phyloP scores from a whole-genome alignment of 768 basidiomycete species.

The Termitomyces sp. region DNA sequence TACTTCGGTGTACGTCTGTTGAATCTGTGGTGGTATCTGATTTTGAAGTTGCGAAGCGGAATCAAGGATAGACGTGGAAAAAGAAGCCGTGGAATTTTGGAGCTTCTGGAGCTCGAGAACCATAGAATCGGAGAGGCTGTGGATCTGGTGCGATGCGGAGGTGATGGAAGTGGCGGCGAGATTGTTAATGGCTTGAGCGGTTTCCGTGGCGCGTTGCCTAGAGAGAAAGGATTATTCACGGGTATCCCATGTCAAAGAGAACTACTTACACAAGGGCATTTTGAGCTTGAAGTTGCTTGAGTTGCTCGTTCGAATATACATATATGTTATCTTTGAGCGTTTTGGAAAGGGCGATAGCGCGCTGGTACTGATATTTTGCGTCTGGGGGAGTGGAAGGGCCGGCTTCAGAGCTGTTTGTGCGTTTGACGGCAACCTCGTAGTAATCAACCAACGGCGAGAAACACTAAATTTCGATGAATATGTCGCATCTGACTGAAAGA shows the following conservation, averaged over 20 bases:
- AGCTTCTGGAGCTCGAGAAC: conserved; percentile 61
- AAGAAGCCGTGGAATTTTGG: conserved; percentile 48
- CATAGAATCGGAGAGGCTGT: conserved; percentile 61
- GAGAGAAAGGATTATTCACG: not conserved
- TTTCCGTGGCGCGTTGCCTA: conserved; percentile 67
- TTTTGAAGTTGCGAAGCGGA: conserved; percentile 32
- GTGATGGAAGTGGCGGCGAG: conserved; percentile 53
- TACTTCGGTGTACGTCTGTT: conserved; percentile 53
- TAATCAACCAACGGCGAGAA: conserved; percentile 75
- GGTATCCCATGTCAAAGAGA: not conserved
- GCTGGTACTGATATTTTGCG: conserved; percentile 73
- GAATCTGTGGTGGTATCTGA: conserved; percentile 53
- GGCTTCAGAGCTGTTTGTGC: conserved; percentile 42
- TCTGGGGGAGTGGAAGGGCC: conserved; percentile 41
- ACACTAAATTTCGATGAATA: conserved; percentile 32
- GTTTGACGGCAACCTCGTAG: conserved; percentile 51
- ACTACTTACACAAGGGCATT: conserved; percentile 54
- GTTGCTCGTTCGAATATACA: conserved; percentile 63
- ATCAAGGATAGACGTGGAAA: conserved; percentile 39
- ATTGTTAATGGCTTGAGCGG: conserved; percentile 56
- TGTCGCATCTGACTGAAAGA: conserved; percentile 1
- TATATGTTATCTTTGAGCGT: conserved; percentile 58
- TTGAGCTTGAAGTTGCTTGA: conserved; percentile 66
- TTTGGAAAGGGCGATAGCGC: conserved; percentile 60
- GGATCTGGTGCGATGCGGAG: conserved; percentile 51